Evolutionary conservation across 179 eudicot genomes (phyloP), one percentile per base, ranked within the genome.

Genomic region (Patellifolia procumbens): DNA sequence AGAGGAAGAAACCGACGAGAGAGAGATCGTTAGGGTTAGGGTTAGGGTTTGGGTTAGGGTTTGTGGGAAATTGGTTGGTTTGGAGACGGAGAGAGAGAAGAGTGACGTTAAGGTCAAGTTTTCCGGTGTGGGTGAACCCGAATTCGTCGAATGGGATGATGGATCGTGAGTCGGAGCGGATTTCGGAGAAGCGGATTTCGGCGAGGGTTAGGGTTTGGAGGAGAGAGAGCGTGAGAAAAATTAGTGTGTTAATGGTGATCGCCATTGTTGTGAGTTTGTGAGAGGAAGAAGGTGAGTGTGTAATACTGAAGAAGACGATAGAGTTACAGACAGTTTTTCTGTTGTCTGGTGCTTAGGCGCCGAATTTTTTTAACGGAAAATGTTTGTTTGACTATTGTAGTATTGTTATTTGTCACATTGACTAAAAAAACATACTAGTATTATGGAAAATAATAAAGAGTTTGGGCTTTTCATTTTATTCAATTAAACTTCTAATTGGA

Each of bases 121-220:
- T 88, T 49, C 95, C 95, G 51, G 74, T 49, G 74, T 82, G 85
- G 29, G 90, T 86, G 90, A 86, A 91, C n/a, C 96, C 96, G 86
- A 91, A 89, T 63, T 82, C 86, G 81, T 86, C 88, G 68, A 89
- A 63, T 24, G 86, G 91, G 88, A 91, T 89, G 35, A 84, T 80
- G 37, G 85, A 74, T 0, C 91, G 83, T 39, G 76, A 48, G 70
- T 89, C 89, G 84, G 91, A 82, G 37, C 79, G 81, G 82, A 86
- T 82, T 42, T 79, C 39, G 58, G 83, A 68, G 79, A 8, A 5
- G 4, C 84, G 87, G 87, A 86, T 88, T 76, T 91, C 89, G 51
- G 88, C 86, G 15, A 43, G 0, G 20, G 76, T 52, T 52, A 15
- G 61, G 6, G 49, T 48, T 3, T 5, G 58, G 71, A 83, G 52